Evolutionary conservation across 2,329 filamentous ascomycete species (phyloP).

Genomic region (Aquanectria penicillioides): DNA sequence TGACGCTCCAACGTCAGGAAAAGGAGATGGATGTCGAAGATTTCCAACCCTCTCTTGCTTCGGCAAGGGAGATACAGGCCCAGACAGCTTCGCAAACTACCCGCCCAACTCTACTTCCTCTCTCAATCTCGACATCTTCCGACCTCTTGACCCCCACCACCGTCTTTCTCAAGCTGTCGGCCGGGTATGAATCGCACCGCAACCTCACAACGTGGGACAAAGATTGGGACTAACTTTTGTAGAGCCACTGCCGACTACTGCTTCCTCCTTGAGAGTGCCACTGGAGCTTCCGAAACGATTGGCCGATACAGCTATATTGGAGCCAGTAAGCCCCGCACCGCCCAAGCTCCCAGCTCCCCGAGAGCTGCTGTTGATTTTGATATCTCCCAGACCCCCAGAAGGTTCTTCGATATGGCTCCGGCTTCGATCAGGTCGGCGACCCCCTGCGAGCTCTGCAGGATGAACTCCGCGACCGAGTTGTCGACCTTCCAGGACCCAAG

Average conservation of each 20-base stretch:
- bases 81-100: too few species aligned
- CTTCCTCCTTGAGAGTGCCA: conserved; percentile 95
- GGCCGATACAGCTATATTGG: conserved; percentile 97
- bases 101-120: conserved; percentile 77
- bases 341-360: neutral
- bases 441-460: conserved; percentile 84
- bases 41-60: too few species aligned
- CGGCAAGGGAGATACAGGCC: too few species aligned
- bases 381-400: conserved; percentile 68
- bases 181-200: conserved; percentile 35
- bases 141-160: conserved; percentile 95
- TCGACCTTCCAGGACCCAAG: conserved; percentile 82
- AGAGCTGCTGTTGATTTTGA: conserved; percentile 20
- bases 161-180: conserved; percentile 86
- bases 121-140: conserved; percentile 87
- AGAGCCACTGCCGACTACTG: conserved; percentile 74
- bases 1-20: too few species aligned
- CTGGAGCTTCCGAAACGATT: conserved; percentile 81
- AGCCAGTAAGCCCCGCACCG: conserved; percentile 53
- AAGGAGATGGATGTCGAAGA: too few species aligned
- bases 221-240: conserved; percentile 32
- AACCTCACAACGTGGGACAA: neutral
- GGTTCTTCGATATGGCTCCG: conserved; percentile 86
- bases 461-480: conserved; percentile 83
- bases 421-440: conserved; percentile 85